A percentile compares a stretch with the other conserved stretches of the same genome.
phyloP scores from a whole-genome alignment of 2,329 filamentous ascomycete genomes.

The Neonectria hederae region DNA sequence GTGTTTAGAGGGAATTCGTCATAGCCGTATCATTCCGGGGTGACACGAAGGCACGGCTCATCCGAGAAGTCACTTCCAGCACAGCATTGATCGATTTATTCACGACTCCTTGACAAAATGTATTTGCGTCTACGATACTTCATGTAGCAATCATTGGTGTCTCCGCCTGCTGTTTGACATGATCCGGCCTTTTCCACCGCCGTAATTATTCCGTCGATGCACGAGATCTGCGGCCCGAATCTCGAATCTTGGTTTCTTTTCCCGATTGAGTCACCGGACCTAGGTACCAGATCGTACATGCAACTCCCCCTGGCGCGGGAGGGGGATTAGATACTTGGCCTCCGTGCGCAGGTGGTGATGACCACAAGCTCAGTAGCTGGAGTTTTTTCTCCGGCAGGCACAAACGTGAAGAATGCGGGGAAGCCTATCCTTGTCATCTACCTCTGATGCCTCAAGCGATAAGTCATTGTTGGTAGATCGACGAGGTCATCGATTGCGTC shows the following conservation, averaged over 20 bases:
- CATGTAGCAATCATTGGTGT: not conserved
- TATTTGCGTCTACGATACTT: not conserved
- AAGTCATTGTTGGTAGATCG: not conserved
- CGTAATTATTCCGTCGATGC: not conserved
- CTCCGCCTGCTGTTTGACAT: not conserved
- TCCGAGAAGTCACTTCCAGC: not conserved
- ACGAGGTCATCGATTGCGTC: conserved; percentile 33
- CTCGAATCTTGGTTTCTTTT: not conserved
- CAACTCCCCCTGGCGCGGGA: not conserved
- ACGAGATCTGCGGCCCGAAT: not conserved
- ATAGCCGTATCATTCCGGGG: not conserved
- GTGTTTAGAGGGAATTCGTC: not conserved
- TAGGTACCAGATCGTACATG: not conserved
- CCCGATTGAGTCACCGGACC: conserved; percentile 4
- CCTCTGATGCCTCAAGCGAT: not conserved
- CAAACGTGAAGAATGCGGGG: no score
- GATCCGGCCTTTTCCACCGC: not conserved
- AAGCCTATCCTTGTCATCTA: not conserved
- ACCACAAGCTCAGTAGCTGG: not conserved
- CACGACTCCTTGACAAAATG: not conserved
- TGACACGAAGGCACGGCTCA: not conserved
- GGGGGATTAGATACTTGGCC: not conserved
- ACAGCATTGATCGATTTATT: not conserved
- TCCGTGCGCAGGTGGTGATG: not conserved
- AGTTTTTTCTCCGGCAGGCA: not conserved